A percentile compares a stretch with the other conserved stretches of the same genome.
Evolutionary conservation across 1,284 basidiomycete genomes (phyloP).

Genomic region (Testicularia cyperi): DNA sequence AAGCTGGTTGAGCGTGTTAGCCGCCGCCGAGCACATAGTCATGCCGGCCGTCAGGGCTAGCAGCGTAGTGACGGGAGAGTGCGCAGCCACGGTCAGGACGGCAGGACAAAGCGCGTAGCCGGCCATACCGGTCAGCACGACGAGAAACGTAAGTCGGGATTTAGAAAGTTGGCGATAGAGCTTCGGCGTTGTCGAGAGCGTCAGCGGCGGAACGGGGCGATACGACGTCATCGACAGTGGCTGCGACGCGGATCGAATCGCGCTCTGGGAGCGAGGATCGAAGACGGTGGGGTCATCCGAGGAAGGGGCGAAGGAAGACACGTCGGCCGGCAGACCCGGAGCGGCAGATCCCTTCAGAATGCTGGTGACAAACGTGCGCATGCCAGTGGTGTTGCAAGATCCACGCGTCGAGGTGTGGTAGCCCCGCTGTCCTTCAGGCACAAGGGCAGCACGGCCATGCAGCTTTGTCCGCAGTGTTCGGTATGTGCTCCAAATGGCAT

Average conservation of each 20-base stretch:
- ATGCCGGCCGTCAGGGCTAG: slow-evolving; percentile 87
- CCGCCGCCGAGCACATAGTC: slow-evolving; percentile 84
- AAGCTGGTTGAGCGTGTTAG: slow-evolving; percentile 92
- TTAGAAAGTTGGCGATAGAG: slow-evolving; percentile 83
- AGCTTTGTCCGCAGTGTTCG: slow-evolving; percentile 37
- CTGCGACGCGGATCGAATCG: slow-evolving; percentile 18
- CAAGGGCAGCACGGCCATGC: slow-evolving; percentile 12
- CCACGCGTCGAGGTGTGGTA: slow-evolving; percentile 1
- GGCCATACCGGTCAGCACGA: slow-evolving; percentile 87
- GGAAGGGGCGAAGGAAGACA: slow-evolving; percentile 25
- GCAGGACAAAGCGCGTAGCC: slow-evolving; percentile 80
- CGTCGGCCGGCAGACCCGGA: slow-evolving; percentile 1
- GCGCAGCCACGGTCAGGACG: slow-evolving; percentile 25
- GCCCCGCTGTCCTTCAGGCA: neutral
- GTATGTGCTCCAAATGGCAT: slow-evolving; percentile 69
- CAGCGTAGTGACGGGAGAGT: slow-evolving; percentile 62
- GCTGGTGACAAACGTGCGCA: neutral
- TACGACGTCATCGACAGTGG: slow-evolving; percentile 18
- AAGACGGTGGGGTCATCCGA: slow-evolving; percentile 44
- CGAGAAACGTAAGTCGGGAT: slow-evolving; percentile 79
- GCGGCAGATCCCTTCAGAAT: neutral
- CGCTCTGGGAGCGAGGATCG: slow-evolving; percentile 15
- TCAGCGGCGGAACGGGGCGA: slow-evolving; percentile 34
- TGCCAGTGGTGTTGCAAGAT: slow-evolving; percentile 7
- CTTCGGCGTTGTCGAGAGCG: slow-evolving; percentile 15